Evolutionary conservation across 768 basidiomycete genomes (phyloP), one percentile per base, ranked within the genome.

Genomic region (Tylopilus rubrobrunneus): DNA sequence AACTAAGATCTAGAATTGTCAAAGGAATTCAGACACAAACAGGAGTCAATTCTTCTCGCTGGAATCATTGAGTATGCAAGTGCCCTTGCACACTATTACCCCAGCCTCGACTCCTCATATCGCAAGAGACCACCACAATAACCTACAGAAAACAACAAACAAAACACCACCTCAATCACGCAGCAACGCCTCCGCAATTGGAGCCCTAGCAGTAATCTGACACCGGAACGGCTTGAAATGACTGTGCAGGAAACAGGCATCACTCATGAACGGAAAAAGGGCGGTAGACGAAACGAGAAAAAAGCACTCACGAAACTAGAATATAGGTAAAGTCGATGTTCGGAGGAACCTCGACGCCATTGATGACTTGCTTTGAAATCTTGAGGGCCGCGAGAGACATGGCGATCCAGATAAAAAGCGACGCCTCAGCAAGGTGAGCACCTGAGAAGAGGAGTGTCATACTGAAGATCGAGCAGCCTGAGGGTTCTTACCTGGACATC

Each of bases 191-290:
- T 56, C 53, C 0, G 78, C 75, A 52, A 68, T 74, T 45, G 77
- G 71, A 7, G 79, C 81, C 45, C 82, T 76, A 14, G 81, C 78
- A 44, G 67, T 76, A 57, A 85, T 77, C n/a, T 67, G 63, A 64
- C 78, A 85, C 56, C 72, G 76, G 66, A 82, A 84, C 19, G 82
- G 78, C 57, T 75, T 77, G 2, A 78, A 81, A 59, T 83, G 83
- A 10, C 66, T 67, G 41, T 29, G 8, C 29, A 29, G 29, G 8
- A 29, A 29, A 5, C 29, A 4, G 8, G 29, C 8, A 8, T 29
- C 29, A 29, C 29, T 8, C 29, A 29, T 29, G 8, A 5, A 5
- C 29, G 5, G 29, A n/a, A n/a, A n/a, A n/a, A n/a, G n/a, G n/a
- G n/a, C n/a, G n/a, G n/a, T n/a, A 29, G 29, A 5, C 29, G 29